These are phyloP conservation scores for Ganoderma resinaceum DNA, from an alignment of 1,284 basidiomycete genomes.

Conservation along the genomic window DNA sequence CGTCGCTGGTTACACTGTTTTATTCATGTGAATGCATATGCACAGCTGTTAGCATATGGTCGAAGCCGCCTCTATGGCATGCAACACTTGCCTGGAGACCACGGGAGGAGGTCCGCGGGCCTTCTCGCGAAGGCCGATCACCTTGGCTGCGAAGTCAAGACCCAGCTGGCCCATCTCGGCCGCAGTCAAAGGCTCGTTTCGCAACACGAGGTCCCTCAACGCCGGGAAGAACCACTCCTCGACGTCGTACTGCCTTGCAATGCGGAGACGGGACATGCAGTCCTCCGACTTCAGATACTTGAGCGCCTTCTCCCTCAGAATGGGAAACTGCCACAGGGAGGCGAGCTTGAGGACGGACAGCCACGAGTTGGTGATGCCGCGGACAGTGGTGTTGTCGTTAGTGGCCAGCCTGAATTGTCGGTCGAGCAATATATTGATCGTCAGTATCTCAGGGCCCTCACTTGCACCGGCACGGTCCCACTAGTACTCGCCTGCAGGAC, in stretches of 20 bases:
- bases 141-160: not conserved
- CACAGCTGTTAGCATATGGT: not conserved
- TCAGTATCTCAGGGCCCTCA: not conserved
- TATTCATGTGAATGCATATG: too few relatives aligned
- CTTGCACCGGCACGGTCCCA: not conserved
- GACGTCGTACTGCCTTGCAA: not conserved
- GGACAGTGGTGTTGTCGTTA: not conserved
- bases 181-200: not conserved
- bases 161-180: not conserved
- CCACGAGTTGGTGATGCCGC: slow-evolving; percentile 1
- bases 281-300: not conserved
- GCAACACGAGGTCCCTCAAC: not conserved
- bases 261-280: not conserved
- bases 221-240: not conserved
- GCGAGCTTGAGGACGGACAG: slow-evolving; percentile 8
- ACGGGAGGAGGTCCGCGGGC: not conserved
- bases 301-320: not conserved
- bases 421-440: not conserved
- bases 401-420: not conserved
- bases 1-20: not conserved
- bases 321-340: not conserved
- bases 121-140: slow-evolving; percentile 8
- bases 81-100: not conserved
- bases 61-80: not conserved
- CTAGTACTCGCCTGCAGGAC: not conserved